Percentiles rank a stretch among this genome's conserved stretches.
Evolutionary conservation across 1,284 basidiomycete genomes (phyloP).

Genomic region (Hymenochaete sp.): DNA sequence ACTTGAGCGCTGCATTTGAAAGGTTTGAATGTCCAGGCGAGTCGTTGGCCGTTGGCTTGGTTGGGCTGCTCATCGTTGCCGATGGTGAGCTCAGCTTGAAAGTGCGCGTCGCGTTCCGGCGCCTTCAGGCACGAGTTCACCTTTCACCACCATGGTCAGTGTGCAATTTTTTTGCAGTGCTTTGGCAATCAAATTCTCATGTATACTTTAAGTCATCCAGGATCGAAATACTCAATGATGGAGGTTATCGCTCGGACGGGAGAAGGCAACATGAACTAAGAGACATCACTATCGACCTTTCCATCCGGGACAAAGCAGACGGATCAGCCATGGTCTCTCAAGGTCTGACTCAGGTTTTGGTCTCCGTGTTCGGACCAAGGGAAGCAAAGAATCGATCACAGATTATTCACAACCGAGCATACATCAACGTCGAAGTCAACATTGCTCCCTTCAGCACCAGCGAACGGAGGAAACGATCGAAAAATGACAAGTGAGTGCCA

Average conservation of each 20-base stretch:
- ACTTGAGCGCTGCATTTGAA: conserved; percentile 34
- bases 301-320: conserved; percentile 71
- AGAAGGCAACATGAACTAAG: conserved; percentile 86
- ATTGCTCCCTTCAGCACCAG: conserved; percentile 82
- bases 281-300: conserved; percentile 71
- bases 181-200: not conserved
- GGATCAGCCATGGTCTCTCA: conserved; percentile 81
- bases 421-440: conserved; percentile 78
- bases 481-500: conserved; percentile 76
- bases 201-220: conserved; percentile 49
- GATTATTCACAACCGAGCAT: conserved; percentile 74
- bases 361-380: conserved; percentile 85
- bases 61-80: conserved; percentile 7
- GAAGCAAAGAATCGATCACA: conserved; percentile 75
- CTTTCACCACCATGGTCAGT: conserved; percentile 10
- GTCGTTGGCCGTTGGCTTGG: too few species aligned
- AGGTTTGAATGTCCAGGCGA: too few species aligned
- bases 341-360: conserved; percentile 83
- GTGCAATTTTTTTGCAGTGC: not conserved
- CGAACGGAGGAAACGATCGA: conserved; percentile 65
- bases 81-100: conserved; percentile 6
- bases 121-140: not conserved
- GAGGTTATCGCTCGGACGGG: conserved; percentile 85
- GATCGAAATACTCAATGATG: conserved; percentile 84
- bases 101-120: not conserved